phyloP scores from a whole-genome alignment of 2,329 filamentous ascomycete species.

The Myriosclerotinia curreyana region DNA sequence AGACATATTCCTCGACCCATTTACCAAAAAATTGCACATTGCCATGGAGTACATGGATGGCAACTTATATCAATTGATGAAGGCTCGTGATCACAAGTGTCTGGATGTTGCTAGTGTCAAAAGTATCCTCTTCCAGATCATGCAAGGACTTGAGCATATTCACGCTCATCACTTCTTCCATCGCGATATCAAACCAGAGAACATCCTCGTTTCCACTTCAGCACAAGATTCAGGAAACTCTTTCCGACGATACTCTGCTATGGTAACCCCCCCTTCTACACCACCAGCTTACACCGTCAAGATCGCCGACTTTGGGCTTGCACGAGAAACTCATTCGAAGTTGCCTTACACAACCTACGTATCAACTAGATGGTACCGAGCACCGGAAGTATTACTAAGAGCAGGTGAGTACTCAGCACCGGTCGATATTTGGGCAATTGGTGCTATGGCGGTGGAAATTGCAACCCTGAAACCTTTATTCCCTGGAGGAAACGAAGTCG shows the following conservation, averaged over 20 bases:
- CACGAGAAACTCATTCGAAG: constrained; percentile 95
- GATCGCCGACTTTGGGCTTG: constrained; percentile 96
- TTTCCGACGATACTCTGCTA: constrained; percentile 86
- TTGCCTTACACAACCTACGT: constrained; percentile 97
- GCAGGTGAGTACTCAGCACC: constrained; percentile 97
- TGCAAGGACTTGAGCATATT: constrained; percentile 94
- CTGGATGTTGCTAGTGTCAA: constrained; percentile 90
- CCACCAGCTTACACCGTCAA: constrained; percentile 94
- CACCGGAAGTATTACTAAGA: constrained; percentile 87
- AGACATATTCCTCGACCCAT: constrained; percentile 96
- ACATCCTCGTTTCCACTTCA: constrained; percentile 94
- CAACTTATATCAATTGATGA: constrained; percentile 98
- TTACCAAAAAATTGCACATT: constrained; percentile 95
- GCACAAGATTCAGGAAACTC: constrained; percentile 72
- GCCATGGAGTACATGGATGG: constrained; percentile 99
- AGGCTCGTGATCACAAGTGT: constrained; percentile 91
- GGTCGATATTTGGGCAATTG: constrained; percentile 97
- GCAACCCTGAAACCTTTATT: constrained; percentile 95
- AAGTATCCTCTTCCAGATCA: constrained; percentile 96
- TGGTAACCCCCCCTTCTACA: constrained; percentile 92
- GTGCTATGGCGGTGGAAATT: constrained; percentile 97
- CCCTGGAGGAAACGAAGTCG: constrained; percentile 95
- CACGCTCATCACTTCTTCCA: constrained; percentile 98
- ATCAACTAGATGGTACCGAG: constrained; percentile 92
- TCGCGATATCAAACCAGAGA: constrained; percentile 98